Base-by-base conservation (phyloP, 179 eudicot species). In the Carnegiea gigantea region DNA sequence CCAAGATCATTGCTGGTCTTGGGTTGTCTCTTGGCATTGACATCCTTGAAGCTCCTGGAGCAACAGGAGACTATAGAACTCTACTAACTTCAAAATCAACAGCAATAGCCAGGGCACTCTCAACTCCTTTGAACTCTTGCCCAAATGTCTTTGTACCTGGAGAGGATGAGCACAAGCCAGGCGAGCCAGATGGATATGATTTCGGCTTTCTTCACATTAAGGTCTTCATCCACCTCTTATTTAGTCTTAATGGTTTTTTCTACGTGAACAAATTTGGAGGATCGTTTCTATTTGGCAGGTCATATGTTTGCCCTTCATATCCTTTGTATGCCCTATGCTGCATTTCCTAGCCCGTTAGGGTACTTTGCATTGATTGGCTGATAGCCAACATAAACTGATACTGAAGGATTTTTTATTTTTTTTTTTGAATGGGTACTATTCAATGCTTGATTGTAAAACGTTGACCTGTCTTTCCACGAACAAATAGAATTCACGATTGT, bases 161-260 rank as follows among this genome's bases (percentile, higher is more conserved):
- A 83, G 93, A 89, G 81, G 93, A 94, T 57, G 95, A 92, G 83
- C 93, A 94, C 85, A 93, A 89, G 84, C 92, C 95, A 68, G 98
- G 99, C 44, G 88, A 87, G 60, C 78, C 89, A 26, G 92, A 91
- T 85, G 99, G 98, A 72, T 96, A 93, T 80, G 98, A 96, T 87
- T 96, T 96, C 67, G 99, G 99, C 44, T 96, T 96, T 84, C 97
- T 96, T 82, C 99, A 96, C 85, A 91, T 96, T 78, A 96, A 96
- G 99, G 99, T 95, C 54, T 28, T 79, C 57, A 21, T 20, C 59
- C 62, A 33, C 65, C 62, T 77, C 70, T 54, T 70, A n/a, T 48
- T 49, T 40, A 40, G 44, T 4, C 44, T 40, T 40, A 40, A 40
- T 81, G 21, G 9, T 13, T 15, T 67, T 43, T 43, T 57, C n/a